Conservation (phyloP, 1,284 basidiomycete genomes). For the Apiotrichum akiyoshidainum region DNA sequence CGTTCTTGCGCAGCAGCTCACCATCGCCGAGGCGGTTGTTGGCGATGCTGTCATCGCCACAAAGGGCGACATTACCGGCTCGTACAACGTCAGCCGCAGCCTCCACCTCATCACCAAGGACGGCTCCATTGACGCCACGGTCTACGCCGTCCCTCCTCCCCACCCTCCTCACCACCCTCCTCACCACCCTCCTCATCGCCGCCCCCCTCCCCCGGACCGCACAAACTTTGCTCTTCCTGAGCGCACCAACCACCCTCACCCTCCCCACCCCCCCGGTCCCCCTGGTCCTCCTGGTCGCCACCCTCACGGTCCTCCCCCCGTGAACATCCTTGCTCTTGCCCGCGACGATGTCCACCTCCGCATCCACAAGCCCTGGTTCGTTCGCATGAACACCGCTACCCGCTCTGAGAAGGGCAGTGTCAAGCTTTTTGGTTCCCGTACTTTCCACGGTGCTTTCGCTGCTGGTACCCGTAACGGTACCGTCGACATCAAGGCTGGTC, state of each 20-base stretch:
- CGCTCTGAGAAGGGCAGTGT: constrained; percentile 52
- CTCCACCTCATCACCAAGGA: constrained; percentile 29
- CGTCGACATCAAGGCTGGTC: constrained; percentile 17
- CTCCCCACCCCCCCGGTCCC: neutral
- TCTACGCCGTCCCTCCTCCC: constrained; percentile 24
- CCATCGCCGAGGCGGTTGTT: constrained; percentile 12
- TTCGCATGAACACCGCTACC: constrained; percentile 46
- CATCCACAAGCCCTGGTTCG: constrained; percentile 27
- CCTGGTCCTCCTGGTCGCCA: too few species aligned
- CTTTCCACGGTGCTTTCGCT: constrained; percentile 33
- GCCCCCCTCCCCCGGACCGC: too few species aligned
- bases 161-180: neutral
- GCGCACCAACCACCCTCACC: constrained; percentile 10
- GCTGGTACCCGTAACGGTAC: constrained; percentile 25
- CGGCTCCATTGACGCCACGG: constrained; percentile 32
- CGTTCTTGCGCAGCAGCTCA: constrained; percentile 3
- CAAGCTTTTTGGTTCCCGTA: constrained; percentile 21
- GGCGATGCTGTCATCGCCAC: constrained; percentile 16
- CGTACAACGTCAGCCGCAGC: constrained; percentile 31
- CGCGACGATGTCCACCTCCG: constrained; percentile 28
- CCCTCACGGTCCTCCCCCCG: constrained; percentile 17
- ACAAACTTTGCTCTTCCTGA: neutral
- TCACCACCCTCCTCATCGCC: neutral
- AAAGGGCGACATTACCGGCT: constrained; percentile 26
- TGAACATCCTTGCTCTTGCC: constrained; percentile 29